A percentile compares a stretch with the other conserved stretches of the same genome.
phyloP scores from a whole-genome alignment of 345 rosid genomes.

The Anastatica hierochuntica region DNA sequence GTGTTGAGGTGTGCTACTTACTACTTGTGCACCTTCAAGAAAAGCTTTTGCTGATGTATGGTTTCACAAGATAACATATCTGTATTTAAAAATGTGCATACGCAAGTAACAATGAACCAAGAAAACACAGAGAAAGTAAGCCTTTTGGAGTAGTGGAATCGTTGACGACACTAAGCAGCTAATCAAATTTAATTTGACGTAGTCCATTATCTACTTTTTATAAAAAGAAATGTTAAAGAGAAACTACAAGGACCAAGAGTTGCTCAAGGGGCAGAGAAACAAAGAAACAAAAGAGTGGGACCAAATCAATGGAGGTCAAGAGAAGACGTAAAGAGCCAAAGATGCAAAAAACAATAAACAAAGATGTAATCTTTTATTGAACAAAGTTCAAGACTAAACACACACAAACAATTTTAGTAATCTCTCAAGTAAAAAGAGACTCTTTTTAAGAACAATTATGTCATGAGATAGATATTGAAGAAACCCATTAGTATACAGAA shows the following conservation, averaged over 20 bases:
- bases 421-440: too few species aligned
- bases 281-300: slow-evolving; percentile 17
- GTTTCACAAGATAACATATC: slow-evolving; percentile 19
- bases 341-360: slow-evolving; percentile 12
- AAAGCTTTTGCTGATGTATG: slow-evolving; percentile 18
- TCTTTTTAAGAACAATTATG: too few species aligned
- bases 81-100: background rate
- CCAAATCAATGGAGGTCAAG: slow-evolving; percentile 25
- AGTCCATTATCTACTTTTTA: slow-evolving; percentile 16
- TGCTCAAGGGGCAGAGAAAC: slow-evolving; percentile 19
- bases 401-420: background rate
- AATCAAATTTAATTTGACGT: background rate
- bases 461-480: too few species aligned
- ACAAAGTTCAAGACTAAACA: background rate
- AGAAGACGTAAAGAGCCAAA: slow-evolving; percentile 23
- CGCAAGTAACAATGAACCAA: slow-evolving; percentile 26
- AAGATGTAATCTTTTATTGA: too few species aligned
- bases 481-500: too few species aligned
- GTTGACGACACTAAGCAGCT: slow-evolving; percentile 21
- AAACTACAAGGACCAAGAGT: slow-evolving; percentile 10
- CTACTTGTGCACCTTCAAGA: slow-evolving; percentile 14
- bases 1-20: background rate
- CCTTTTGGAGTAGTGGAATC: slow-evolving; percentile 15
- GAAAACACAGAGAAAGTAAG: slow-evolving; percentile 4
- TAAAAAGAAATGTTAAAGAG: background rate